Evolutionary conservation across 805 yeast species (phyloP).

Genomic region (Teunomyces funiuensis): DNA sequence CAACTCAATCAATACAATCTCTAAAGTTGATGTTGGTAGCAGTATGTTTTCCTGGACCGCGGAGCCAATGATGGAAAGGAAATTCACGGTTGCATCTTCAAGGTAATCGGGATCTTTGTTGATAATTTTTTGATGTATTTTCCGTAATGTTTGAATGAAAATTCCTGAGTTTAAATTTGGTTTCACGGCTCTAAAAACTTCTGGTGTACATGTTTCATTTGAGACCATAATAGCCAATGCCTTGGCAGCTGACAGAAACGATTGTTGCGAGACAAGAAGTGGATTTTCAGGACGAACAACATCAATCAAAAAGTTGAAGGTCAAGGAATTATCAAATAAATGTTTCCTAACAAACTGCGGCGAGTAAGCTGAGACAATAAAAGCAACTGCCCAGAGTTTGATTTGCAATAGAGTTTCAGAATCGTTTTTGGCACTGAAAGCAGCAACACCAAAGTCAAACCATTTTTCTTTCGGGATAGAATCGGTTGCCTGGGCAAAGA

Average conservation of each 20-base stretch:
- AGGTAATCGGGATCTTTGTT: conserved; percentile 33
- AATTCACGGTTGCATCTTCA: conserved; percentile 50
- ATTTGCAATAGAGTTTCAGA: conserved; percentile 60
- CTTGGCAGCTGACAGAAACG: conserved; percentile 60
- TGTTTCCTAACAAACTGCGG: conserved; percentile 61
- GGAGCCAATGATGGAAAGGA: conserved; percentile 61
- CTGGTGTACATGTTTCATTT: conserved; percentile 69
- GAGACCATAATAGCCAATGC: conserved; percentile 69
- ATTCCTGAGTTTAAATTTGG: conserved; percentile 87
- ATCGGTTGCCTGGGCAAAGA: conserved; percentile 59
- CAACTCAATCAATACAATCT: conserved; percentile 70
- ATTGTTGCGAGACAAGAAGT: conserved; percentile 44
- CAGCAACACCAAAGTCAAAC: conserved; percentile 61
- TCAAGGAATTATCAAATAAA: conserved; percentile 69
- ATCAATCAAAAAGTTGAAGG: conserved; percentile 70
- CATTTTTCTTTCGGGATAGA: conserved; percentile 60
- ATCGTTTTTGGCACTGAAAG: conserved; percentile 72
- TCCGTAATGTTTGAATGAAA: conserved; percentile 67
- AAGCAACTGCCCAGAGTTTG: conserved; percentile 67
- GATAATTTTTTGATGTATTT: conserved; percentile 51
- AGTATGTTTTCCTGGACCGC: conserved; percentile 56
- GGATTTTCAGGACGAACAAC: conserved; percentile 64
- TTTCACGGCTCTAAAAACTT: conserved; percentile 71
- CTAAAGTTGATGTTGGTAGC: conserved; percentile 59
- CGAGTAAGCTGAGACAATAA: conserved; percentile 54